Evolutionary conservation across 768 basidiomycete genomes (phyloP).

Genomic region (Lactarius quietus): DNA sequence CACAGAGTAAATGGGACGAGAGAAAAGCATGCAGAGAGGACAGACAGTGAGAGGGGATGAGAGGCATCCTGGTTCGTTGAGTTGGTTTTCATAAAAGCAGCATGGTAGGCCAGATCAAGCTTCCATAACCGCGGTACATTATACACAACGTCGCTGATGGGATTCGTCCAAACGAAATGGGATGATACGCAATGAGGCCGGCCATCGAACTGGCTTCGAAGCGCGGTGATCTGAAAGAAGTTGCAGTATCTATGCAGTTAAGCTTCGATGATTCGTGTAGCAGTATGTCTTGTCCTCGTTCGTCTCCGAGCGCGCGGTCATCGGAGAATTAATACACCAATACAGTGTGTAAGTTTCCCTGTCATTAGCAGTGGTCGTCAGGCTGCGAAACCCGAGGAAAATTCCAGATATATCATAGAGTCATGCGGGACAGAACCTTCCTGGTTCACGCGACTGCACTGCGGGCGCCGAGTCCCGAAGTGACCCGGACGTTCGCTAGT

Average conservation of each 20-base stretch:
- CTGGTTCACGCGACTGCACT: too few species aligned
- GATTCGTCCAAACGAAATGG: background rate
- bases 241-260: background rate
- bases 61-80: background rate
- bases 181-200: background rate
- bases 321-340: background rate
- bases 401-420: background rate
- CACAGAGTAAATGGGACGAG: background rate
- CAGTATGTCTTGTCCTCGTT: background rate
- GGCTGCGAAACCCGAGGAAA: background rate
- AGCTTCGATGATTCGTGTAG: background rate
- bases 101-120: background rate
- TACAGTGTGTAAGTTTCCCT: background rate
- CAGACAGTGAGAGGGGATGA: background rate
- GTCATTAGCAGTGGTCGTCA: background rate
- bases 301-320: too few species aligned
- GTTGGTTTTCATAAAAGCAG: background rate
- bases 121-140: background rate
- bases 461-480: too few species aligned
- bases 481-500: too few species aligned
- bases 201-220: too few species aligned
- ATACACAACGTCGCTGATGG: background rate
- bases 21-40: conserved; percentile 6
- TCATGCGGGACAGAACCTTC: too few species aligned
- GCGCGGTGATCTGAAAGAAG: too few species aligned